These are phyloP conservation scores for Beauveria bassiana DNA, from an alignment of 2,329 filamentous ascomycete genomes.

Conservation along the genomic window DNA sequence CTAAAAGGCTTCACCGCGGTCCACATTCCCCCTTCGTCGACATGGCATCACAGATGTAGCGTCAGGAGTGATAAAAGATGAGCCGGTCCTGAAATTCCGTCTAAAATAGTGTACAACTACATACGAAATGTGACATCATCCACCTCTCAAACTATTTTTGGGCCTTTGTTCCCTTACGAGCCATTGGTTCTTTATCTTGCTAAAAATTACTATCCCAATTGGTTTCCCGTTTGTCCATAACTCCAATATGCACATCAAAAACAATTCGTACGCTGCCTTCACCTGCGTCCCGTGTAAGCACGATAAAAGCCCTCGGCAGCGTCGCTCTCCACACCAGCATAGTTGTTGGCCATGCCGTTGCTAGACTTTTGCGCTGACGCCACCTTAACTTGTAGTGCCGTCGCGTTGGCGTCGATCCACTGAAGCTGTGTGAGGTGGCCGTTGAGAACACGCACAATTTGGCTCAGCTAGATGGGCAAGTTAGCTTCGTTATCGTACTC, in stretches of 20 bases:
- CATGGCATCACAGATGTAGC: background rate
- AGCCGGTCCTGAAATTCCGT: conserved; percentile 14
- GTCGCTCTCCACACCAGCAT: conserved; percentile 56
- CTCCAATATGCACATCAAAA: conserved; percentile 11
- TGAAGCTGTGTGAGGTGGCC: conserved; percentile 86
- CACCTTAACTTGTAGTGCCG: conserved; percentile 75
- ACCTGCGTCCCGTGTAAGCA: conserved; percentile 73
- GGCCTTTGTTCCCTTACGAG: background rate
- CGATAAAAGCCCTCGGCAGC: conserved; percentile 85
- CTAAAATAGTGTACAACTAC: conserved; percentile 34
- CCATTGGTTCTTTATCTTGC: background rate
- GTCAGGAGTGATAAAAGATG: background rate
- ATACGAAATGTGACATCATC: conserved; percentile 17
- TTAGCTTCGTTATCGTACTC: conserved; percentile 18
- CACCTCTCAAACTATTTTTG: conserved; percentile 10
- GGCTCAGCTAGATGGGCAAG: conserved; percentile 58
- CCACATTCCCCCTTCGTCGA: background rate
- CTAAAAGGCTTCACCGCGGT: conserved; percentile 31
- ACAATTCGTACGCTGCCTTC: conserved; percentile 11
- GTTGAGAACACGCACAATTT: conserved; percentile 93
- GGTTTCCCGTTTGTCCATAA: conserved; percentile 7
- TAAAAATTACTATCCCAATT: conserved; percentile 7
- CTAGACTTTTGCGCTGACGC: conserved; percentile 71
- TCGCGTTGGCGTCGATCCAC: conserved; percentile 82
- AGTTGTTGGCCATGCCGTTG: conserved; percentile 50